These are phyloP conservation scores for Fraxinus platypoda DNA, from an alignment of 305 asterid species.

Conservation along the genomic window DNA sequence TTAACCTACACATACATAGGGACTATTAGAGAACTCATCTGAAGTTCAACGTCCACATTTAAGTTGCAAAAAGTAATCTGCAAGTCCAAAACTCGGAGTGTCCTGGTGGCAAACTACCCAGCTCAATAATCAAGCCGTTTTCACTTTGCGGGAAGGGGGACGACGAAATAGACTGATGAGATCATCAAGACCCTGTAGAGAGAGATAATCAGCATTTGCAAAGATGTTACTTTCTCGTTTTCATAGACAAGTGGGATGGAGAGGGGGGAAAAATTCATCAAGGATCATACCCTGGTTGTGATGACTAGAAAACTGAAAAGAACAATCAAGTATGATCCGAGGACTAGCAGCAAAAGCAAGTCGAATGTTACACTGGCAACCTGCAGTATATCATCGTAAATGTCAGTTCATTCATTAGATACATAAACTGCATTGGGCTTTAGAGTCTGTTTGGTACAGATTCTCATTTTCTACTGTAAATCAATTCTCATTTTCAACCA, in stretches of 20 bases:
- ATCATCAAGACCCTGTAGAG: conserved; percentile 86
- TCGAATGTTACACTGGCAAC: conserved; percentile 97
- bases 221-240: background rate
- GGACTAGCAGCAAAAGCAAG: conserved; percentile 76
- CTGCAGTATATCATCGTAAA: conserved; percentile 41
- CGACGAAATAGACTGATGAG: conserved; percentile 87
- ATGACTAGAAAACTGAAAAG: conserved; percentile 81
- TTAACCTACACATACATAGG: background rate
- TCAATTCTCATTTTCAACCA: no score
- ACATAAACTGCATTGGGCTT: background rate
- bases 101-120: background rate
- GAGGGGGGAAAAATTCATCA: background rate
- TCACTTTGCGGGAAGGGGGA: conserved; percentile 79
- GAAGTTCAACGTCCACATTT: conserved; percentile 5
- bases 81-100: background rate
- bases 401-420: background rate
- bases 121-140: conserved; percentile 46
- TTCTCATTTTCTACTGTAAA: no score
- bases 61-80: background rate
- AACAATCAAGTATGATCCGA: conserved; percentile 85
- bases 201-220: background rate
- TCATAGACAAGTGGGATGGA: background rate
- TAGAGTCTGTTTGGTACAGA: no score
- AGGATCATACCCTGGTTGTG: conserved; percentile 73
- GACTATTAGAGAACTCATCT: conserved; percentile 17